phyloP scores from a whole-genome alignment of 768 basidiomycete species.

The Cubamyces sp. region DNA sequence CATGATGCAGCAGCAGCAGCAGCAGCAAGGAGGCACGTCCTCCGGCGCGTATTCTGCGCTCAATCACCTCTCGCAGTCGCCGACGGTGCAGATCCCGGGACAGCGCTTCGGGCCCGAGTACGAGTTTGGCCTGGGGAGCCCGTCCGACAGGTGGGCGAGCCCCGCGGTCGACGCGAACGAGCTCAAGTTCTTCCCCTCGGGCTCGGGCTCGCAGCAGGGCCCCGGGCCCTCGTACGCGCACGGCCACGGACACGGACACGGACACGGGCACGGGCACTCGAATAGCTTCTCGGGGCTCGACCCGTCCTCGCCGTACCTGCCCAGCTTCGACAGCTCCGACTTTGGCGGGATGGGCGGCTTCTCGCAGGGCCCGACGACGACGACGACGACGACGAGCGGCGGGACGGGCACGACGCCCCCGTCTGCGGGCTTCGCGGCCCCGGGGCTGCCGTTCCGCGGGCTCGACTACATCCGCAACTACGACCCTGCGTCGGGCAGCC shows the following conservation, averaged over 20 bases:
- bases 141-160: slow-evolving; percentile 31
- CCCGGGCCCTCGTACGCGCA: not conserved
- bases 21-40: too few species aligned
- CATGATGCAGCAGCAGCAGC: slow-evolving; percentile 43
- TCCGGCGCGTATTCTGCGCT: slow-evolving; percentile 36
- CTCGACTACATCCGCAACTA: slow-evolving; percentile 86
- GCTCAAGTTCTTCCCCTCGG: slow-evolving; percentile 31
- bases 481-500: slow-evolving; percentile 42
- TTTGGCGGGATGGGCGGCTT: slow-evolving; percentile 16
- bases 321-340: slow-evolving; percentile 10
- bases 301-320: slow-evolving; percentile 16
- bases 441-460: slow-evolving; percentile 83
- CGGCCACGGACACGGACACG: slow-evolving; percentile 7
- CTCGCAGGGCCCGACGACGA: not conserved
- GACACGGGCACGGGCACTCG: slow-evolving; percentile 20
- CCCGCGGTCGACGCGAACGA: slow-evolving; percentile 25
- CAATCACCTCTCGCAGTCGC: slow-evolving; percentile 46
- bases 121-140: slow-evolving; percentile 49
- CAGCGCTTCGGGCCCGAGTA: slow-evolving; percentile 44
- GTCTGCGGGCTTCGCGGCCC: slow-evolving; percentile 55
- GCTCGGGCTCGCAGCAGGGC: slow-evolving; percentile 12
- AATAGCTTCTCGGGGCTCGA: slow-evolving; percentile 24
- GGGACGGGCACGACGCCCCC: slow-evolving; percentile 28
- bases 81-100: slow-evolving; percentile 51
- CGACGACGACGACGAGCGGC: not conserved